Evolutionary conservation across 192 early-diverging fungal genomes (phyloP).

Genomic region (Coemansia sp.): DNA sequence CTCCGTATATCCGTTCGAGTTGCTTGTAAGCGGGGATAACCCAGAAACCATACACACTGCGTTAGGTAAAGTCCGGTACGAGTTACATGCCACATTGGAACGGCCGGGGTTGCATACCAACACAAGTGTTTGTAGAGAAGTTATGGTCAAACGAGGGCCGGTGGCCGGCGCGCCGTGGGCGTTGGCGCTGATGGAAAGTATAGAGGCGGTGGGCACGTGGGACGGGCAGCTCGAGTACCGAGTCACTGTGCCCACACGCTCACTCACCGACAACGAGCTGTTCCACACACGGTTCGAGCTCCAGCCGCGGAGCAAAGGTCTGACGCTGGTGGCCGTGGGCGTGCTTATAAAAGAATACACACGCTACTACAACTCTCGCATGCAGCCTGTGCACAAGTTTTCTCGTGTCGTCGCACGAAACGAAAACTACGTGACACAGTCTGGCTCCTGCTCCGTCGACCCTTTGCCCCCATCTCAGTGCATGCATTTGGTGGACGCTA

Average conservation of each 20-base stretch:
- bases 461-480: too few species aligned
- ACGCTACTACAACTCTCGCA: conserved; percentile 36
- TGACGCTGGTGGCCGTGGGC: conserved; percentile 49
- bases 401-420: conserved; percentile 39
- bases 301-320: conserved; percentile 39
- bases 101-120: conserved; percentile 58
- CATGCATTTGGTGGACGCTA: conserved; percentile 37
- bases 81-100: conserved; percentile 55
- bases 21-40: conserved; percentile 57
- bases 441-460: conserved; percentile 17
- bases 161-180: conserved; percentile 53
- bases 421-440: conserved; percentile 38
- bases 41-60: conserved; percentile 60
- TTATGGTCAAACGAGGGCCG: conserved; percentile 54
- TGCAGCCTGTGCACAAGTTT: conserved; percentile 23
- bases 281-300: conserved; percentile 54
- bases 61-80: conserved; percentile 53
- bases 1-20: conserved; percentile 55
- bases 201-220: conserved; percentile 54
- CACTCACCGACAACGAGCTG: conserved; percentile 55
- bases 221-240: conserved; percentile 57
- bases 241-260: conserved; percentile 56
- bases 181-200: conserved; percentile 51
- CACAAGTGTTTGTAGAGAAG: conserved; percentile 13
- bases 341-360: conserved; percentile 59